Conservation (phyloP, 306 rosid species). For the Prunus persica region Prunus_persica_NCBIv2 NC_034015.1:9876001-9876500, state of each 20-base stretch:
- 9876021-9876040: conserved; percentile 86
- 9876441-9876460: neutral
- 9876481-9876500: neutral
- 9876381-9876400: neutral
- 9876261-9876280: neutral
- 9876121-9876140: conserved; percentile 39
- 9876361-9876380: neutral
- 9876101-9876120: conserved; percentile 24
- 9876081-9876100: conserved; percentile 27
- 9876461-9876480: neutral
- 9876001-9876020: conserved; percentile 99
- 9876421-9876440: neutral
- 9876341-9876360: neutral
- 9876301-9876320: neutral
- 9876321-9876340: neutral
- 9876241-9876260: neutral
- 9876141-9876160: neutral
- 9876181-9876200: neutral
- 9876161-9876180: neutral
- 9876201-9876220: neutral
- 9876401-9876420: neutral
- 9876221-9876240: neutral
- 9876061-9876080: conserved; percentile 33
- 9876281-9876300: conserved; percentile 1
- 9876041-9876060: conserved; percentile 72